Conservation (phyloP, 192 early-diverging fungal genomes). For the Chytriomyces sp. region DNA sequence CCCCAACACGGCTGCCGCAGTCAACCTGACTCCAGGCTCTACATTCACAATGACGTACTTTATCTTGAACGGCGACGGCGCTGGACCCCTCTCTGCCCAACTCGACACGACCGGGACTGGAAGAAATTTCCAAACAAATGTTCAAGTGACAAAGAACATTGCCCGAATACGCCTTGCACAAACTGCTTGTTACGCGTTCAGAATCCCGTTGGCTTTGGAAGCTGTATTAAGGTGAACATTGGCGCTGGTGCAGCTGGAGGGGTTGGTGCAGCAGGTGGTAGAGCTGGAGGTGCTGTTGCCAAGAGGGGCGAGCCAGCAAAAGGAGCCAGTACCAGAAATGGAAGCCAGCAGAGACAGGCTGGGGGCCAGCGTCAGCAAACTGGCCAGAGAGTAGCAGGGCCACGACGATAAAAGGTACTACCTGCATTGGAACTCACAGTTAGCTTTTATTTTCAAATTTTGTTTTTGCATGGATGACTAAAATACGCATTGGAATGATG, state of each 20-base stretch:
- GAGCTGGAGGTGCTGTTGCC: background rate
- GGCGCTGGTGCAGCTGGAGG: background rate
- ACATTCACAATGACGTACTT: slow-evolving; percentile 15
- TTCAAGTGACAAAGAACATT: slow-evolving; percentile 20
- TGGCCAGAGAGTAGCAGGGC: too few species aligned
- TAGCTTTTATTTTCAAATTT: too few species aligned
- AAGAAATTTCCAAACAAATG: background rate
- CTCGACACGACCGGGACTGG: slow-evolving; percentile 24
- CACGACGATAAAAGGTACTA: too few species aligned
- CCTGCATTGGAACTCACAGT: too few species aligned
- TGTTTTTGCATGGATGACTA: too few species aligned
- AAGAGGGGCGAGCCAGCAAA: too few species aligned
- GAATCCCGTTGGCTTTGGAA: slow-evolving; percentile 26
- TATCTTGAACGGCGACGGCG: slow-evolving; percentile 29
- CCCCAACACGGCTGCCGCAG: background rate
- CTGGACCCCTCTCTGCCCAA: slow-evolving; percentile 6
- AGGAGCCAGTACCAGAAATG: too few species aligned
- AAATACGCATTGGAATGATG: too few species aligned
- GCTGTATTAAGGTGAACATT: slow-evolving; percentile 5
- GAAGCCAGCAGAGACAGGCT: too few species aligned
- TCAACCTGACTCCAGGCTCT: slow-evolving; percentile 15
- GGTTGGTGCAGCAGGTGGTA: too few species aligned
- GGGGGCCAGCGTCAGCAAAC: too few species aligned
- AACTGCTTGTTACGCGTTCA: background rate
- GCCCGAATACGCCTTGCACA: background rate